Percentiles rank a stretch among this genome's conserved stretches.
phyloP scores from a whole-genome alignment of 176 grass and related monocot species.

The Chloris gayana region DNA sequence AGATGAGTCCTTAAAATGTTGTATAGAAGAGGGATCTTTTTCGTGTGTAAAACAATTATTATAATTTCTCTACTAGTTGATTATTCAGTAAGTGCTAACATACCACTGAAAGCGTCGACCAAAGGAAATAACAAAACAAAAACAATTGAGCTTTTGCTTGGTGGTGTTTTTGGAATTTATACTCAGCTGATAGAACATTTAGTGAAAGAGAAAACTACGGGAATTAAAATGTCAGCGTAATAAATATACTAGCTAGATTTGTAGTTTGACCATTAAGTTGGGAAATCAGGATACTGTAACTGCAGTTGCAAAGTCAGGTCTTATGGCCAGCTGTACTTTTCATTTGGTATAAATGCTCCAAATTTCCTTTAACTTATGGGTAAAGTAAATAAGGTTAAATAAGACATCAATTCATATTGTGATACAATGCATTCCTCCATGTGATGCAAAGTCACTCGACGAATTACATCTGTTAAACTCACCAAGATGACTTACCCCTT shows the following conservation, averaged over 20 bases:
- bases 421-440: conserved; percentile 4
- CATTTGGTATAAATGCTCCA: conserved; percentile 10
- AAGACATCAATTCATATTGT: neutral
- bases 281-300: conserved; percentile 1
- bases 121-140: conserved; percentile 15
- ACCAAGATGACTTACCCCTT: conserved; percentile 62
- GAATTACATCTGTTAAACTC: conserved; percentile 28
- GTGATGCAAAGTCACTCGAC: conserved; percentile 11
- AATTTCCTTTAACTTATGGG: neutral
- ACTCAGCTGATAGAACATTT: neutral
- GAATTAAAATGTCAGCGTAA: neutral
- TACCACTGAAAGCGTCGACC: neutral
- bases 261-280: neutral
- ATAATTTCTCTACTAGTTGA: neutral
- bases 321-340: conserved; percentile 23
- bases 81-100: neutral
- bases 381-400: neutral
- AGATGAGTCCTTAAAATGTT: too few relatives aligned
- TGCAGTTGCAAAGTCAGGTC: neutral
- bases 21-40: neutral
- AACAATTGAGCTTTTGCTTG: neutral
- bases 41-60: neutral
- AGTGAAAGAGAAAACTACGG: neutral
- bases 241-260: neutral
- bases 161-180: neutral